Base-by-base conservation (phyloP, 208 protist species). In the Leishmania guyanensis region DNA sequence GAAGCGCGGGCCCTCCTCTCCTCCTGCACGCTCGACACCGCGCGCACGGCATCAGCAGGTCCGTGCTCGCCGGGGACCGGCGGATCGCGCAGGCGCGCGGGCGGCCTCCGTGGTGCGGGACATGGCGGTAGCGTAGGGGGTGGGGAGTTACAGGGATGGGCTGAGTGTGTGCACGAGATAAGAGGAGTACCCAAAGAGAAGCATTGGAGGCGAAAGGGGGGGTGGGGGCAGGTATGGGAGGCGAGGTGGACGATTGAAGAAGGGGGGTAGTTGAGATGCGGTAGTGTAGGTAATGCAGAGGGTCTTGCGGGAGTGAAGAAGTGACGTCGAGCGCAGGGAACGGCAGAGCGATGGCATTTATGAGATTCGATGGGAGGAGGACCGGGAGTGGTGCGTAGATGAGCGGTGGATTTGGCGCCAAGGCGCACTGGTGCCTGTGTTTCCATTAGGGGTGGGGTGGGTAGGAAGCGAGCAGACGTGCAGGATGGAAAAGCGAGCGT, bases 51-150 rank as follows among this genome's bases (percentile, higher is more conserved):
- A 46, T 46, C 43, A 98, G 89, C 74, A 97, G 91, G 79, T 96
- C 91, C n/a, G 92, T 97, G 74, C 82, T 87, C 82, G 90, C 89
- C 85, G 93, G 92, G 88, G 90, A 93, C 39, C 76, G 83, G 43
- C 43, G 43, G 43, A 46, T 46, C 43, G 43, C 43, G 43, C 43
- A 46, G 43, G 43, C 43, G 86, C 85, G 85, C 99, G 95, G 70
- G 99, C 98, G 62, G 98, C 99, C 88, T 99, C 98, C 94, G 99
- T 99, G 29, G 98, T 99, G 88, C 98, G 94, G 75, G 98, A 98
- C 98, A 99, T 99, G 69, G 22, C 78, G 77, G 56, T 50, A 65
- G 70, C 12, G 70, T 43, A 39, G 29, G 29, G 29, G 65, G 65
- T 43, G 65, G 39, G 46, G 50, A 50, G 36, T 33, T 54, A 29